Evolutionary conservation across 208 protist species (phyloP).

Genomic region (Acanthamoeba culbertsoni): DNA sequence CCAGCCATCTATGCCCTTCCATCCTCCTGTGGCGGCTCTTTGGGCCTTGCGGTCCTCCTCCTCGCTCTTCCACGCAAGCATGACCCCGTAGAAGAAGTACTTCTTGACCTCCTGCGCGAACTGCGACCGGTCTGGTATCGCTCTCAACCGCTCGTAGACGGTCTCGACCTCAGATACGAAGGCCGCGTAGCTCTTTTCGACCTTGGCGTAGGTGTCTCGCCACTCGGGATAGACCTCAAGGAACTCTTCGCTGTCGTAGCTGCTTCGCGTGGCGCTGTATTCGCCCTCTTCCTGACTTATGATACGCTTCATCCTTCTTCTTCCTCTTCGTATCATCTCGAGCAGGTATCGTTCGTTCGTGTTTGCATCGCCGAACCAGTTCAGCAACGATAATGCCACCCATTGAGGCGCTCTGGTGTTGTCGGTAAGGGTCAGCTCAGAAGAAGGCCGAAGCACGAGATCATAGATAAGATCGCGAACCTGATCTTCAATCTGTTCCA

Average conservation of each 20-base stretch:
- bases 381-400: neutral
- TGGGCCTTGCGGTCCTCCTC: neutral
- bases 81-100: constrained; percentile 8
- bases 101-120: neutral
- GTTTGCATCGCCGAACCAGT: constrained; percentile 25
- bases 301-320: neutral
- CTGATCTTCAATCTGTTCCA: neutral
- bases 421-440: too few species aligned
- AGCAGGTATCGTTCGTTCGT: constrained; percentile 21
- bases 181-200: neutral
- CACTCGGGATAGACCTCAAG: constrained; percentile 5
- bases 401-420: constrained; percentile 13
- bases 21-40: neutral
- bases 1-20: neutral
- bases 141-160: neutral
- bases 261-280: neutral
- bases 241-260: neutral
- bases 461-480: neutral
- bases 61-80: neutral
- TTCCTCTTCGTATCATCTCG: neutral
- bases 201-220: neutral
- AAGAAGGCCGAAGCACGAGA: neutral
- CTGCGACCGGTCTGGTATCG: neutral
- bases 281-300: neutral
- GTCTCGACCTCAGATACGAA: neutral